These are phyloP conservation scores for Melaleuca alternifolia DNA, from an alignment of 345 rosid genomes.

Conservation along the genomic window DNA sequence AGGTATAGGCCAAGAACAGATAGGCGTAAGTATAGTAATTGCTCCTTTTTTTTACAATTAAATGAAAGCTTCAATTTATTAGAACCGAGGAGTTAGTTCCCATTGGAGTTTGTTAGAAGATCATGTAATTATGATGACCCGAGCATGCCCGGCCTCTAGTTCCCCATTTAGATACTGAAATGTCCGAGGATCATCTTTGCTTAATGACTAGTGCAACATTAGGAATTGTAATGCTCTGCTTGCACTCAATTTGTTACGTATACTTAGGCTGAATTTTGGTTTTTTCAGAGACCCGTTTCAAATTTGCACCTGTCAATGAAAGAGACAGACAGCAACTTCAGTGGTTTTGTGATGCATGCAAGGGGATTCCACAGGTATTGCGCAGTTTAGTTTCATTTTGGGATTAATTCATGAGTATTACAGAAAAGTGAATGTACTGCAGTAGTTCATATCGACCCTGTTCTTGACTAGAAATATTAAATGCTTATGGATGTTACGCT, in stretches of 20 bases:
- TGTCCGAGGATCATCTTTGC: neutral
- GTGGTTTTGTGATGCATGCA: slow-evolving; percentile 91
- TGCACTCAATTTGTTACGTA: neutral
- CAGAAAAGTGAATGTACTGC: neutral
- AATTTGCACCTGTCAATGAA: slow-evolving; percentile 69
- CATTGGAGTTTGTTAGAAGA: neutral
- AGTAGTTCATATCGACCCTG: neutral
- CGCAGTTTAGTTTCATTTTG: neutral
- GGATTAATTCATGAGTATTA: neutral
- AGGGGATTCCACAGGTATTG: slow-evolving; percentile 88
- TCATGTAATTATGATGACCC: neutral
- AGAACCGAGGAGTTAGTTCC: neutral
- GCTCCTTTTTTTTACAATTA: neutral
- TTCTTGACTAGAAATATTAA: neutral
- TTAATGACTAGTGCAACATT: neutral
- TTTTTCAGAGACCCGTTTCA: slow-evolving; percentile 59
- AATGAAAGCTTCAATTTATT: neutral
- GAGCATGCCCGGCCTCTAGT: neutral
- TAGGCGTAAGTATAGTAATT: slow-evolving; percentile 66
- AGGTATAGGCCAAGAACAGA: slow-evolving; percentile 54
- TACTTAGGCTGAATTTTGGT: neutral
- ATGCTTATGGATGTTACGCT: neutral
- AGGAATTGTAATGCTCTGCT: neutral
- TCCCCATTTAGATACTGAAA: neutral
- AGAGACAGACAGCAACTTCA: slow-evolving; percentile 68